Conservation (phyloP, 805 yeast genomes). For the Kazachstania martiniae region DNA sequence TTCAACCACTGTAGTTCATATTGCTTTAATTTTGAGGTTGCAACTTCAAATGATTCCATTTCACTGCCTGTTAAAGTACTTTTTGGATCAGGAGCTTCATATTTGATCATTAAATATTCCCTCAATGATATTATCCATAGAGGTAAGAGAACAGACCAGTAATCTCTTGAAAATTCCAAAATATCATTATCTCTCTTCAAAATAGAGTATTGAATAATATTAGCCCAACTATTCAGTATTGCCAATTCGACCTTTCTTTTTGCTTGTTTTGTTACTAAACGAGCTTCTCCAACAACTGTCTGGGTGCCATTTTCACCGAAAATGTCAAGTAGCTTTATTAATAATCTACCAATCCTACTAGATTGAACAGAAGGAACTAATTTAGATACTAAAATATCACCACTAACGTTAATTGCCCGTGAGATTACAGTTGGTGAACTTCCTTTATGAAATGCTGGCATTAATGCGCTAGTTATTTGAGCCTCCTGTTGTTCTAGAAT, state of each 20-base stretch:
- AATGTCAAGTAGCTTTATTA: constrained; percentile 58
- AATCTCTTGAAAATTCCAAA: constrained; percentile 39
- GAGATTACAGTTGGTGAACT: constrained; percentile 66
- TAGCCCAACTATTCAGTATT: constrained; percentile 66
- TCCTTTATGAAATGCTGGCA: constrained; percentile 72
- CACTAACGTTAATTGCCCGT: constrained; percentile 66
- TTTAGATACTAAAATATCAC: constrained; percentile 59
- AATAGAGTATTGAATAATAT: constrained; percentile 32
- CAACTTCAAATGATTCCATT: not conserved
- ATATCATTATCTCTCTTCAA: constrained; percentile 31
- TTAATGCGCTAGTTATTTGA: constrained; percentile 77
- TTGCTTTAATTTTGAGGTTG: constrained; percentile 17
- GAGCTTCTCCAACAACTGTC: constrained; percentile 47
- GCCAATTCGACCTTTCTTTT: constrained; percentile 48
- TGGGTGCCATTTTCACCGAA: constrained; percentile 20
- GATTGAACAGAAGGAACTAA: constrained; percentile 39
- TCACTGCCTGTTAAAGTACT: constrained; percentile 5
- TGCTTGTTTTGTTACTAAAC: constrained; percentile 34
- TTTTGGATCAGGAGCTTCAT: constrained; percentile 24
- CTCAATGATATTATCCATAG: constrained; percentile 70
- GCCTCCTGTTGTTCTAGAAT: constrained; percentile 90
- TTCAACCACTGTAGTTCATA: constrained; percentile 56
- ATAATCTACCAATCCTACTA: constrained; percentile 48
- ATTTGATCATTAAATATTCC: constrained; percentile 61
- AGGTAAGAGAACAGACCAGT: constrained; percentile 52